phyloP scores from a whole-genome alignment of 2,329 filamentous ascomycete genomes.

The Amphichorda felina region DNA sequence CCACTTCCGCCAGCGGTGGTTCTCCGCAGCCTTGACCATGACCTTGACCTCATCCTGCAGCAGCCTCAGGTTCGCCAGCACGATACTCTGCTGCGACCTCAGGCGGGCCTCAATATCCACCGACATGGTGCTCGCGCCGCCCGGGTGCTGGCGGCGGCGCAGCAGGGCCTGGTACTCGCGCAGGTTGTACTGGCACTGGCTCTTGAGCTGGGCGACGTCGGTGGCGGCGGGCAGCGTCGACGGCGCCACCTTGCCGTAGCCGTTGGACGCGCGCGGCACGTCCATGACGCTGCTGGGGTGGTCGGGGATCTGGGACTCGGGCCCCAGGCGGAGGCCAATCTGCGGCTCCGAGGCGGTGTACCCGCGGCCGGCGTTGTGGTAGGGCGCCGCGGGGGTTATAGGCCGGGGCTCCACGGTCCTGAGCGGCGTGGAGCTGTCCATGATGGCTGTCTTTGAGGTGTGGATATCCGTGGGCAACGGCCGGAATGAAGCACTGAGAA shows the following conservation, averaged over 20 bases:
- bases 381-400: constrained; percentile 1
- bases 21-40: constrained; percentile 30
- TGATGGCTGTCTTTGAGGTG: neutral
- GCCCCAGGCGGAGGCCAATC: constrained; percentile 9
- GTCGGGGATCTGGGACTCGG: constrained; percentile 10
- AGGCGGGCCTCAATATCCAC: constrained; percentile 30
- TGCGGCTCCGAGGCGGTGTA: neutral
- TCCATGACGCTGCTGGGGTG: constrained; percentile 9
- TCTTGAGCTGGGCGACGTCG: constrained; percentile 10
- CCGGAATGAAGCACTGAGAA: no score
- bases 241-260: constrained; percentile 7
- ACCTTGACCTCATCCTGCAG: constrained; percentile 31
- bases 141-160: constrained; percentile 12
- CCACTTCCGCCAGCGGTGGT: constrained; percentile 39
- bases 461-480: no score
- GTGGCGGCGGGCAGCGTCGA: constrained; percentile 4
- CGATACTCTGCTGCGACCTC: constrained; percentile 25
- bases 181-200: constrained; percentile 21
- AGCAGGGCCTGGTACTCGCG: constrained; percentile 21
- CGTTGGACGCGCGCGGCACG: constrained; percentile 8
- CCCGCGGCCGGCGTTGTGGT: neutral
- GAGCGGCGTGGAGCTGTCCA: constrained; percentile 3
- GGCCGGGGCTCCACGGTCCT: constrained; percentile 4
- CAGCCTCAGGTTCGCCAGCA: constrained; percentile 30
- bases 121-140: constrained; percentile 14